phyloP scores from a whole-genome alignment of 345 rosid genomes.

The Pugionium dolabratum region DNA sequence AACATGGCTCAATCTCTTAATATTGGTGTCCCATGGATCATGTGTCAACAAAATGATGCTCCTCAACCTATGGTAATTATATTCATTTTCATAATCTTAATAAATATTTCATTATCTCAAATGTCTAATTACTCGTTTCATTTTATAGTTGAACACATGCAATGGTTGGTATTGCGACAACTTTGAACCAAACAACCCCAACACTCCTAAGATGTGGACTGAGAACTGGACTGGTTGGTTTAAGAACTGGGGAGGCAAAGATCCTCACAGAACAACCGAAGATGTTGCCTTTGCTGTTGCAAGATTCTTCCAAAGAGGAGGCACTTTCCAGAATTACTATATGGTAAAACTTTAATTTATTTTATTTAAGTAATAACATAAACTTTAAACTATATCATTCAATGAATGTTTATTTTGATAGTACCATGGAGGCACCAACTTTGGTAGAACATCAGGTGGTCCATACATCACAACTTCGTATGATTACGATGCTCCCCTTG shows the following conservation, averaged over 20 bases:
- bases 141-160: conserved; percentile 52
- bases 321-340: conserved; percentile 61
- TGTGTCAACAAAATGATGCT: conserved; percentile 57
- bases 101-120: too few relatives aligned
- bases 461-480: conserved; percentile 63
- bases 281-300: conserved; percentile 66
- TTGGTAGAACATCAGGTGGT: conserved; percentile 64
- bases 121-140: not conserved
- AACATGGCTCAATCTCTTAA: conserved; percentile 44
- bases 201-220: conserved; percentile 64
- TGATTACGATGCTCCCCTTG: conserved; percentile 64
- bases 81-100: too few relatives aligned
- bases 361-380: too few relatives aligned
- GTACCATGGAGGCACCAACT: conserved; percentile 78
- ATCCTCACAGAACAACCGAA: conserved; percentile 56
- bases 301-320: conserved; percentile 55
- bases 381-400: too few relatives aligned
- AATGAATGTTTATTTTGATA: conserved; percentile 8
- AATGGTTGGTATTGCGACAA: conserved; percentile 59
- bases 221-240: conserved; percentile 77
- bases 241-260: conserved; percentile 53
- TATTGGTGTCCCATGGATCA: conserved; percentile 59
- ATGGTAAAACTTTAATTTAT: conserved; percentile 45
- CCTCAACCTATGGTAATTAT: conserved; percentile 49
- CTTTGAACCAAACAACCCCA: conserved; percentile 42